Base-by-base conservation (phyloP, 2,329 filamentous ascomycete genomes). In the Alternaria rosae region DNA sequence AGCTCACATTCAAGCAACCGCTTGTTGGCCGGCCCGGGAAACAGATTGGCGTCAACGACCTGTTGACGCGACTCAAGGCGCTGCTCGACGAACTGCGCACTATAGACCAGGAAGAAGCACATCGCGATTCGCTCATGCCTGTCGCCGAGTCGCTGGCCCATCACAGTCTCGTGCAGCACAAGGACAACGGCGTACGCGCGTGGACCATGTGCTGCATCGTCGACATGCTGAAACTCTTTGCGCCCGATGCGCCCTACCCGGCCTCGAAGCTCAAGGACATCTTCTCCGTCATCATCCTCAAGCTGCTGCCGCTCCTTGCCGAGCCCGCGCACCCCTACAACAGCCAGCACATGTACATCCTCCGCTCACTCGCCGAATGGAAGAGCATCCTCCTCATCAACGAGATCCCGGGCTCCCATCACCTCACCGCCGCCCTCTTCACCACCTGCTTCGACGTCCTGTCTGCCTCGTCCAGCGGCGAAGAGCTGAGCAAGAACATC, bases 321-420 rank as follows among this genome's bases (percentile, higher is more conserved):
- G 91, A 97, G 73, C 92, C 94, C 12, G 90, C 90, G 41, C 91
- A 97, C 77, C 90, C 94, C 10, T 98, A 97, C 84, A 94, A 97
- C 80, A 89, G 89, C 65, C 94, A 98, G 79, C 93, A 99, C 81
- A 89, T 95, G 80, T 95, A 96, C 75, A 92, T 97, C 65, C 85
- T 99, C 63, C 88, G 89, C 64, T 97, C 94, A 17, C 86, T 99
- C 28, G 90, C 93, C 58, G 93, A 97, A 70, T 92, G 97, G 70
- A 97, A 98, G 84, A 97, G 93, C 81, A 92, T 99, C 43, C 87
- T 98, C 9, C 88, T 99, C 42, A 87, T 99, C 69, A 91, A 92
- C 64, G 95, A 99, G 71, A 87, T 98, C 41, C 90, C 93, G 25
- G 90, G 91, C 59, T 88, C 92, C 54, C 93, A 97, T 59, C 87